Conservation (phyloP, 2,329 filamentous ascomycete genomes). For the Dactylellina sp. region DNA sequence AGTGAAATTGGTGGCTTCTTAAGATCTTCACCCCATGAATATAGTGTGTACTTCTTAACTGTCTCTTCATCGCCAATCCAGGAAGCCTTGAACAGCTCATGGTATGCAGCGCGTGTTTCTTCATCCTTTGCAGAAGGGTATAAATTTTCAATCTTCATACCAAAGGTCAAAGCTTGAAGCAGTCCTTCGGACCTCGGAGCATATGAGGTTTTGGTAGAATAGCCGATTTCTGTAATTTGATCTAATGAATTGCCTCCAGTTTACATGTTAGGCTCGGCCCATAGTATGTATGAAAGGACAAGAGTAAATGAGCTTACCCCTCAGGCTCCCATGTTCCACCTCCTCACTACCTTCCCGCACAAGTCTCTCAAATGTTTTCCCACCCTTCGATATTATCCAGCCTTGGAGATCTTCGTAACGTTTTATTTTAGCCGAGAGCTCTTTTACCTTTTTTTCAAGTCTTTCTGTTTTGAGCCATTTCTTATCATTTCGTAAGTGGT, state of each 20-base stretch:
- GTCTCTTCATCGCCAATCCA: slow-evolving; percentile 72
- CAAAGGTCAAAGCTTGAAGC: too few relatives aligned
- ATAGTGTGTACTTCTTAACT: slow-evolving; percentile 1
- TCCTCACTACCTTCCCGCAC: slow-evolving; percentile 8
- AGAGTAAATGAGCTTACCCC: too few relatives aligned
- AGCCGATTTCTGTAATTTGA: too few relatives aligned
- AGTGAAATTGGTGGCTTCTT: slow-evolving; percentile 74
- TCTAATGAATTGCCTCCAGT: too few relatives aligned
- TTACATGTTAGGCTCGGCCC: too few relatives aligned
- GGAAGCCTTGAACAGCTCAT: slow-evolving; percentile 72
- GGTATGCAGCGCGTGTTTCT: neutral
- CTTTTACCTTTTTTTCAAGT: slow-evolving; percentile 61
- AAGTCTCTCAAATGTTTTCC: slow-evolving; percentile 75
- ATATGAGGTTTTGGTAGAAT: too few relatives aligned
- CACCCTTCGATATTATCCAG: slow-evolving; percentile 66
- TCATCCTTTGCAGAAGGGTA: slow-evolving; percentile 24
- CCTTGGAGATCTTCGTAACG: slow-evolving; percentile 30
- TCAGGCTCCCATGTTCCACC: too few relatives aligned
- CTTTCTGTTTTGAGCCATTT: slow-evolving; percentile 5
- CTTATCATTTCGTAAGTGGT: too few relatives aligned
- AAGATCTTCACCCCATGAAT: slow-evolving; percentile 65
- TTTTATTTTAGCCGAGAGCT: slow-evolving; percentile 67
- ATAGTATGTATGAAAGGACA: too few relatives aligned
- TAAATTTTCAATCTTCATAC: too few relatives aligned
- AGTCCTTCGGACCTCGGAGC: too few relatives aligned